Evolutionary conservation across 345 rosid species (phyloP), one percentile per base, ranked within the genome.

Genomic region (Physaria fendleri): DNA sequence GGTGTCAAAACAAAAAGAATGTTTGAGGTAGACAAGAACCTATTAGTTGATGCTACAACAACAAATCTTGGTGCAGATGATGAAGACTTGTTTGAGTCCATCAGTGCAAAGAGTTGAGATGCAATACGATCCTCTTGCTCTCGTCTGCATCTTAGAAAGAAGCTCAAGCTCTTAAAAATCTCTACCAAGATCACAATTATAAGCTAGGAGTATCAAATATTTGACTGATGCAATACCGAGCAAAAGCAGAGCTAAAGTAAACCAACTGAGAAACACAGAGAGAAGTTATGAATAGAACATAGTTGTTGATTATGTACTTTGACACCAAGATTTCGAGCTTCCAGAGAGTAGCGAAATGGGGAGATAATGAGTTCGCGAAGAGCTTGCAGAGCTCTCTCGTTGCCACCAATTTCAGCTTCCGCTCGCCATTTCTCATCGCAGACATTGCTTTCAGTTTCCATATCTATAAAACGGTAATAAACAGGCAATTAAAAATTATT

Each of bases 41-140:
- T 89, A 72, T 93, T 89, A 25, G 97, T 87, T 33, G 99, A 85
- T 64, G 98, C 93, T 62, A 93, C 90, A 8, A 83, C 77, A 27
- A 85, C 85, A 17, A 74, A 82, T 49, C 73, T 71, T 48, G 70
- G 65, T 45, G 80, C 72, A 48, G 76, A 59, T 47, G 76, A 56
- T 1, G 78, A 64, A 9, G 79, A 76, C 60, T 71, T 87, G 67
- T 74, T 83, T 50, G 85, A 81, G 73, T 93, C 95, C 97, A 93
- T 86, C 17, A 93, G 81, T 6, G 83, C 73, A 42, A 67, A 76
- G 33, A 93, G 85, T 59, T 93, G 95, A 69, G 87, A 82, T 12
- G 89, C 66, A 59, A 93, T 45, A 23, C 91, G 95, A 74, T 79
- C 94, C 56, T 81, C 83, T 58, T 86, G 97, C 71, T 82, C 85